Percentiles rank a stretch among this genome's conserved stretches.
Evolutionary conservation across 495 filamentous ascomycete genomes (phyloP).

Genomic region (Penicillium mononematosum): DNA sequence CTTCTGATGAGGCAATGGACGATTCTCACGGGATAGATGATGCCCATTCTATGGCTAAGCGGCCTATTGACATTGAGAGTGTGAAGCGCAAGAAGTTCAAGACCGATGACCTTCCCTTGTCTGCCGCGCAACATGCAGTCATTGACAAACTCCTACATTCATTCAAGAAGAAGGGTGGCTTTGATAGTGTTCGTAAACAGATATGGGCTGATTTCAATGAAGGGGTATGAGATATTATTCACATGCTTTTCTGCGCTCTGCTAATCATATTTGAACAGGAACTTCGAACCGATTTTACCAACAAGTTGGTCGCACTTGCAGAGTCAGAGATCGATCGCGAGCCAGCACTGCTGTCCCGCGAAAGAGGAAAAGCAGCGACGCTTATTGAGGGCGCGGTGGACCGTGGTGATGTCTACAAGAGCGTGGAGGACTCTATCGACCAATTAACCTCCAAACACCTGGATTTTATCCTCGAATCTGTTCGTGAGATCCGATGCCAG

Average conservation of each 20-base stretch:
- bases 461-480: slow-evolving; percentile 59
- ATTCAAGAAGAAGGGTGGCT: slow-evolving; percentile 90
- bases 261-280: slow-evolving; percentile 50
- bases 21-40: slow-evolving; percentile 39
- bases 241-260: not conserved
- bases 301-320: slow-evolving; percentile 66
- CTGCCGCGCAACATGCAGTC: slow-evolving; percentile 64
- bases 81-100: slow-evolving; percentile 70
- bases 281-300: slow-evolving; percentile 63
- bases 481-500: slow-evolving; percentile 64
- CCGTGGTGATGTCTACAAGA: slow-evolving; percentile 76
- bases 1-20: slow-evolving; percentile 39
- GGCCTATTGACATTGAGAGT: slow-evolving; percentile 35
- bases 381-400: slow-evolving; percentile 86
- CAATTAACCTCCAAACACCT: slow-evolving; percentile 64
- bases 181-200: slow-evolving; percentile 78
- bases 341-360: slow-evolving; percentile 69
- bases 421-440: slow-evolving; percentile 65
- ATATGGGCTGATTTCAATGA: slow-evolving; percentile 78
- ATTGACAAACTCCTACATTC: slow-evolving; percentile 77
- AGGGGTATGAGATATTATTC: slow-evolving; percentile 53
- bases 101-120: slow-evolving; percentile 76
- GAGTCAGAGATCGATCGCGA: slow-evolving; percentile 82
- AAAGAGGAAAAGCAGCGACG: slow-evolving; percentile 75
- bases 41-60: slow-evolving; percentile 28